phyloP scores from a whole-genome alignment of 2,329 filamentous ascomycete genomes.

The Amauroascus niger region DNA sequence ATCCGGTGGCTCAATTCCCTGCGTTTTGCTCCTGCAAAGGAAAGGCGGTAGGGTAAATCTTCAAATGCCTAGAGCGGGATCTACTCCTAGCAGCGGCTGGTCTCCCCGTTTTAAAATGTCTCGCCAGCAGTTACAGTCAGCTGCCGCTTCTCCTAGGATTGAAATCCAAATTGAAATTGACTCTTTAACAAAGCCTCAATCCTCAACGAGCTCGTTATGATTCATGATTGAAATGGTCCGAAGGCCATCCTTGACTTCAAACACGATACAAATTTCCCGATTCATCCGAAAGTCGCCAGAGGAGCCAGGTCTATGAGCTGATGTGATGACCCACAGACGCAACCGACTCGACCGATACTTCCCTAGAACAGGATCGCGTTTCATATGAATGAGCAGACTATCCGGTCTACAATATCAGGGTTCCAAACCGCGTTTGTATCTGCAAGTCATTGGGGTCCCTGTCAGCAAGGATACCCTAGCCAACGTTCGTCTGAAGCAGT shows the following conservation, averaged over 20 bases:
- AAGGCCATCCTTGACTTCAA: not conserved
- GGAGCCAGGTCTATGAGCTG: not conserved
- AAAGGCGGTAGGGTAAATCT: too few species aligned
- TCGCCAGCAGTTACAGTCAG: too few species aligned
- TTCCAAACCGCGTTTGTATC: not conserved
- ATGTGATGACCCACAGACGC: not conserved
- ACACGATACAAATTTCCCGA: not conserved
- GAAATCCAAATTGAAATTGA: too few species aligned
- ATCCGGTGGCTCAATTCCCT: too few species aligned
- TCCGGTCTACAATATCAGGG: not conserved
- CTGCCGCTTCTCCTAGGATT: too few species aligned
- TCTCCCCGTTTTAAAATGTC: too few species aligned
- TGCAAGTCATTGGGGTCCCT: slow-evolving; percentile 4
- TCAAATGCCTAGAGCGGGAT: too few species aligned
- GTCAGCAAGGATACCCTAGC: not conserved
- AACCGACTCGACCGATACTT: not conserved
- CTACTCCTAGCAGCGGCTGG: too few species aligned
- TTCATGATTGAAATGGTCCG: too few species aligned
- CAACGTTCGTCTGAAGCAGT: not conserved
- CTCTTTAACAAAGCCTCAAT: too few species aligned
- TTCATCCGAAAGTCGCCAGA: not conserved
- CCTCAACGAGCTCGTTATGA: too few species aligned
- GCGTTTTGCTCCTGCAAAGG: too few species aligned
- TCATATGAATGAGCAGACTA: not conserved
- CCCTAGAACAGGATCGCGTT: not conserved